Conservation (phyloP, 169 alveolate genomes). For the Plasmodium adleri region DNA sequence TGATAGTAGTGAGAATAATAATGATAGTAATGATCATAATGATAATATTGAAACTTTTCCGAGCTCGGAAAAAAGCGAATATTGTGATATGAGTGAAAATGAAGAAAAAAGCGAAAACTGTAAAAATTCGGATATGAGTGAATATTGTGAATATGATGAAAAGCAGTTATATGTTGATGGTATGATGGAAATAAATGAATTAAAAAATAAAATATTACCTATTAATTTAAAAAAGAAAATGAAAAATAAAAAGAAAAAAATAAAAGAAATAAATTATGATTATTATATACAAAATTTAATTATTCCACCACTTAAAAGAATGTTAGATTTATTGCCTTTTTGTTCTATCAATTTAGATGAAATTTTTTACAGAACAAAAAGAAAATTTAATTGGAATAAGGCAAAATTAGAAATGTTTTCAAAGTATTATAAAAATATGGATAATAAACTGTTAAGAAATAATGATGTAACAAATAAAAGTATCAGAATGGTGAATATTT, state of each 20-base stretch:
- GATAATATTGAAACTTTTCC: too few species aligned
- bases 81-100: too few species aligned
- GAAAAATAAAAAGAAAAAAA: conserved; percentile 15
- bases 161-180: too few species aligned
- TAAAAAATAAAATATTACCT: too few species aligned
- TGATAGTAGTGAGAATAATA: neutral
- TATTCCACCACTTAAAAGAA: conserved; percentile 78
- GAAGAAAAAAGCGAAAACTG: too few species aligned
- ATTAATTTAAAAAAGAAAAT: neutral
- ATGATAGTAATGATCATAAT: neutral
- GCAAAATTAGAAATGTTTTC: conserved; percentile 25
- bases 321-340: conserved; percentile 76
- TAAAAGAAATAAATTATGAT: conserved; percentile 73
- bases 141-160: too few species aligned
- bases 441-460: conserved; percentile 4
- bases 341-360: conserved; percentile 18
- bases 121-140: too few species aligned
- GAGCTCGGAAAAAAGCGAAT: too few species aligned
- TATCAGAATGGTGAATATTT: neutral
- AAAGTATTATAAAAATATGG: conserved; percentile 13
- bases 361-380: conserved; percentile 16
- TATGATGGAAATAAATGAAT: too few species aligned
- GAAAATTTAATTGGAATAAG: conserved; percentile 10
- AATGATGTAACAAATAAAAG: neutral
- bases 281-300: conserved; percentile 78